Conservation (phyloP, 371 early-diverging fungal species). For the Phascolomyces articulosus region DNA sequence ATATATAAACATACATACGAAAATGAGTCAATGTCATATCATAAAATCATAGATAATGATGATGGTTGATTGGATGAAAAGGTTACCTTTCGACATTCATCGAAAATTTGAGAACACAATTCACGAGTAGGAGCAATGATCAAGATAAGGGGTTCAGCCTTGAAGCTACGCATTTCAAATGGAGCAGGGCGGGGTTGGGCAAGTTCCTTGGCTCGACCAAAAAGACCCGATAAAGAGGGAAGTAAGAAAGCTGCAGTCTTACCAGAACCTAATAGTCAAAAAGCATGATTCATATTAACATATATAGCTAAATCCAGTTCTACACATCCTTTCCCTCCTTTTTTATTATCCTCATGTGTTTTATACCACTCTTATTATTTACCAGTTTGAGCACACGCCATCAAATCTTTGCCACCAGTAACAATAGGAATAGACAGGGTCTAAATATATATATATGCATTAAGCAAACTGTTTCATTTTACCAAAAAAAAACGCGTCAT, state of each 20-base stretch:
- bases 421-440: constrained; percentile 70
- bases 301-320: too few relatives aligned
- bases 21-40: too few relatives aligned
- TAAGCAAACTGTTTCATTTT: not conserved
- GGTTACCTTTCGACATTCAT: constrained; percentile 28
- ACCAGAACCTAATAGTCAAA: constrained; percentile 56
- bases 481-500: constrained; percentile 4
- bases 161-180: constrained; percentile 30
- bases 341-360: too few relatives aligned
- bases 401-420: constrained; percentile 65
- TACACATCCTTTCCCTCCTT: not conserved
- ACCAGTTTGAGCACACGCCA: constrained; percentile 88
- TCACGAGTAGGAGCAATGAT: constrained; percentile 56
- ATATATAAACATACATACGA: not conserved
- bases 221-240: constrained; percentile 53
- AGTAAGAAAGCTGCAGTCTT: constrained; percentile 80
- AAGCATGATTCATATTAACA: too few relatives aligned
- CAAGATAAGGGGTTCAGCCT: constrained; percentile 40
- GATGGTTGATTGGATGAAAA: too few relatives aligned
- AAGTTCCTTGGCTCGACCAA: constrained; percentile 30
- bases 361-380: not conserved
- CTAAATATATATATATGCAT: constrained; percentile 22
- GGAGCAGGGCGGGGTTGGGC: constrained; percentile 33
- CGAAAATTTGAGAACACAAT: constrained; percentile 42
- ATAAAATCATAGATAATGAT: too few relatives aligned